Conservation (phyloP, 2,329 filamentous ascomycete species). For the Arthrocladium fulminans region DNA sequence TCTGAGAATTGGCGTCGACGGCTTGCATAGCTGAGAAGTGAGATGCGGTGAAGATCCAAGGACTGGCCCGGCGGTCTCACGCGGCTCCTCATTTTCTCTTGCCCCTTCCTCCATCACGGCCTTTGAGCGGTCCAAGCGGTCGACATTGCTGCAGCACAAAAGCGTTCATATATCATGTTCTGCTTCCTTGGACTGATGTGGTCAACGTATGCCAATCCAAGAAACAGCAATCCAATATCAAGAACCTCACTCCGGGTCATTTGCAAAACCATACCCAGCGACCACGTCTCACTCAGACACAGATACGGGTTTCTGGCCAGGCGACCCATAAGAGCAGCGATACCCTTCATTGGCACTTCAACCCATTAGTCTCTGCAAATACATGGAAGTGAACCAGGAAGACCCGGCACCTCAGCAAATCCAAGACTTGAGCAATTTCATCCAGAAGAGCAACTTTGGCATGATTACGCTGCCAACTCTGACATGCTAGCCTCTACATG, state of each 20-base stretch:
- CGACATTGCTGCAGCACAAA: constrained; percentile 4
- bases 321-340: constrained; percentile 11
- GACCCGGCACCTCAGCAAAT: constrained; percentile 69
- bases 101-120: neutral
- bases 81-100: neutral
- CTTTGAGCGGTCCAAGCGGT: neutral
- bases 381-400: constrained; percentile 66
- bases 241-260: neutral
- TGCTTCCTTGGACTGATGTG: neutral
- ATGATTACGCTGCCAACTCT: constrained; percentile 63
- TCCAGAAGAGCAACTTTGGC: constrained; percentile 67
- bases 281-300: constrained; percentile 16
- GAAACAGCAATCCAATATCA: neutral
- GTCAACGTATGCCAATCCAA: constrained; percentile 3
- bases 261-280: constrained; percentile 6
- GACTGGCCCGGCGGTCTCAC: neutral
- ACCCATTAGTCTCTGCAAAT: constrained; percentile 56
- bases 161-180: neutral
- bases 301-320: constrained; percentile 6
- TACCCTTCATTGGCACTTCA: neutral
- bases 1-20: too few relatives aligned
- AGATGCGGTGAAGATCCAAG: constrained; percentile 1
- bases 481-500: constrained; percentile 68
- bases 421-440: constrained; percentile 62
- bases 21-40: too few relatives aligned